phyloP scores from a whole-genome alignment of 1,284 basidiomycete species.

The Heliocybe sulcata region DNA sequence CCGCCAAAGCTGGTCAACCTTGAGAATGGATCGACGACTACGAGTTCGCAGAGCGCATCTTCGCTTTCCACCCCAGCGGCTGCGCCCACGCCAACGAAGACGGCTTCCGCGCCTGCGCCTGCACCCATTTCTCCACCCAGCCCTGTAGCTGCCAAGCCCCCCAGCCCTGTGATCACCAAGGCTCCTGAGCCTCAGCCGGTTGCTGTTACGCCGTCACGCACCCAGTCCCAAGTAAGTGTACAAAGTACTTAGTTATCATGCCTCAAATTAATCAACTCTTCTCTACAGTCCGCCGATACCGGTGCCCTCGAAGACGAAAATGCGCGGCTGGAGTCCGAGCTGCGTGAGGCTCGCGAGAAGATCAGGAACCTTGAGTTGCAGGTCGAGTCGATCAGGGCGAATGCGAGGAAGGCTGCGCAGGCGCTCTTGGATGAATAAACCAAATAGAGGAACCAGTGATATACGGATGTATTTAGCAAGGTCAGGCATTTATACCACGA shows the following conservation, averaged over 20 bases:
- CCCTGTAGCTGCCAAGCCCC: slow-evolving; percentile 14
- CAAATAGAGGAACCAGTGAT: too few relatives aligned
- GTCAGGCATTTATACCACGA: too few relatives aligned
- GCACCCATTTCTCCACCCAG: slow-evolving; percentile 10
- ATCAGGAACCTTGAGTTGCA: slow-evolving; percentile 79
- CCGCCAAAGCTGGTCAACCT: slow-evolving; percentile 67
- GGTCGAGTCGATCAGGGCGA: slow-evolving; percentile 69
- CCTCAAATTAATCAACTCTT: not conserved
- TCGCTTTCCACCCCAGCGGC: slow-evolving; percentile 19
- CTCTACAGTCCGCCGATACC: slow-evolving; percentile 12
- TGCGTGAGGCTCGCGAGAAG: slow-evolving; percentile 71
- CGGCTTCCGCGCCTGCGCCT: slow-evolving; percentile 25
- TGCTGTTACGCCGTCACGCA: slow-evolving; percentile 16
- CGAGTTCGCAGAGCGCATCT: slow-evolving; percentile 26
- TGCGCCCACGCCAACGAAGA: slow-evolving; percentile 24
- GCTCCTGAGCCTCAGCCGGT: slow-evolving; percentile 18
- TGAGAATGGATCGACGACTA: slow-evolving; percentile 43
- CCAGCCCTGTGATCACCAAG: slow-evolving; percentile 17
- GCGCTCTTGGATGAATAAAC: slow-evolving; percentile 12
- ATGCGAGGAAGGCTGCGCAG: slow-evolving; percentile 58
- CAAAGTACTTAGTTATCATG: slow-evolving; percentile 5
- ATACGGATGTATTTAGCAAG: too few relatives aligned
- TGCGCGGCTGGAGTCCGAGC: slow-evolving; percentile 48
- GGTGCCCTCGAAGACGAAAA: slow-evolving; percentile 50
- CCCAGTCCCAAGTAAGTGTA: slow-evolving; percentile 5